These are phyloP conservation scores for Rosellinia necatrix DNA, from an alignment of 2,329 filamentous ascomycete genomes.

Conservation along the genomic window DNA sequence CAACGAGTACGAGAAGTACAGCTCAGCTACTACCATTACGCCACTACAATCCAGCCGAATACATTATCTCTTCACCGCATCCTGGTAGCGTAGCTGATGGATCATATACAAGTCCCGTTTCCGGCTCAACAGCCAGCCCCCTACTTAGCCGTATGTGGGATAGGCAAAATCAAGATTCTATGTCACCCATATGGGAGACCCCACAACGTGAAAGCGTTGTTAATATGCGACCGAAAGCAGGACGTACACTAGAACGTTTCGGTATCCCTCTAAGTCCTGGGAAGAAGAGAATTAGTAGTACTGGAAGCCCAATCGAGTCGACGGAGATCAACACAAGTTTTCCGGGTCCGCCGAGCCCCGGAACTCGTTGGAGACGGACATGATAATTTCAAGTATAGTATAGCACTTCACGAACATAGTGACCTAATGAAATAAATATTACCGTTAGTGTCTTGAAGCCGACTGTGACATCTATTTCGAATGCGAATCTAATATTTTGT, in stretches of 20 bases:
- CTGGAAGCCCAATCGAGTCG: conserved; percentile 39
- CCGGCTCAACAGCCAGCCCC: conserved; percentile 38
- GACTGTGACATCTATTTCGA: too few species aligned
- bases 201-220: conserved; percentile 24
- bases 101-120: conserved; percentile 36
- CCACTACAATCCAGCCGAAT: conserved; percentile 41
- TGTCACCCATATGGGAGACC: conserved; percentile 34
- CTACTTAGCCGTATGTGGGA: conserved; percentile 39
- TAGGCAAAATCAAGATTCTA: conserved; percentile 8
- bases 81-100: conserved; percentile 21
- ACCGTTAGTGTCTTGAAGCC: too few species aligned
- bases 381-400: too few species aligned
- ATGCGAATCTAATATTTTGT: too few species aligned
- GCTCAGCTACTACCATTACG: conserved; percentile 39
- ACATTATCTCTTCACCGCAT: conserved; percentile 32
- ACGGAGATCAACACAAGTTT: conserved; percentile 38
- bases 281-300: conserved; percentile 32
- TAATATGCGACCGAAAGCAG: conserved; percentile 2
- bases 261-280: conserved; percentile 27
- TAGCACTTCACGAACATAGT: too few species aligned
- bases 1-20: conserved; percentile 40
- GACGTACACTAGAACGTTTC: conserved; percentile 25
- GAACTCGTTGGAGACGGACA: conserved; percentile 9
- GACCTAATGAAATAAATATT: too few species aligned
- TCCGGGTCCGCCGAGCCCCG: conserved; percentile 34